Conservation (phyloP, 805 yeast species). For the Saccharomycopsis fibuligera region DNA sequence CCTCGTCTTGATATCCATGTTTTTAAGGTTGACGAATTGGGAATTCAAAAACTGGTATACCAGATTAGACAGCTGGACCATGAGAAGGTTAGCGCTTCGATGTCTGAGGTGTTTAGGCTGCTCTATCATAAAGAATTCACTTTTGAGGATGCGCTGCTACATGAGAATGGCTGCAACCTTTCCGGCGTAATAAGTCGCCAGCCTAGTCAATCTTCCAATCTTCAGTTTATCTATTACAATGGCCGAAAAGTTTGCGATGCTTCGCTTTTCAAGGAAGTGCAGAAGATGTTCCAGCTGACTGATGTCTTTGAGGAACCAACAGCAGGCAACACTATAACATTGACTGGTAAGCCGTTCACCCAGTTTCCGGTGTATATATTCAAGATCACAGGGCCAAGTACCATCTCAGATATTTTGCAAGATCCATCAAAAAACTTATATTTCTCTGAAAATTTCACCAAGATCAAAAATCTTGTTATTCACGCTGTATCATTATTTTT, state of each 20-base stretch:
- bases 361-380: slow-evolving; percentile 4
- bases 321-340: neutral
- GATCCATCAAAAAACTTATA: slow-evolving; percentile 5
- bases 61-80: too few relatives aligned
- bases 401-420: slow-evolving; percentile 5
- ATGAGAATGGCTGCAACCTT: too few relatives aligned
- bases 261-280: slow-evolving; percentile 12
- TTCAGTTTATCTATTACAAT: slow-evolving; percentile 44
- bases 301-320: neutral
- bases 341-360: neutral
- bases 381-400: slow-evolving; percentile 1
- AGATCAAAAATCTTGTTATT: neutral
- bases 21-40: too few relatives aligned
- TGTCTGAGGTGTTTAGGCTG: too few relatives aligned
- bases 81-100: too few relatives aligned
- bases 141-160: too few relatives aligned
- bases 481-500: too few relatives aligned
- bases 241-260: slow-evolving; percentile 29
- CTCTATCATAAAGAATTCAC: too few relatives aligned
- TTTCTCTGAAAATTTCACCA: neutral
- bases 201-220: slow-evolving; percentile 31
- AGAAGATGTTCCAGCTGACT: neutral
- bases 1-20: too few relatives aligned
- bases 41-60: too few relatives aligned
- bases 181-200: too few relatives aligned